Base-by-base conservation (phyloP, 192 early-diverging fungal species). In the Powellomyces hirtus region DNA sequence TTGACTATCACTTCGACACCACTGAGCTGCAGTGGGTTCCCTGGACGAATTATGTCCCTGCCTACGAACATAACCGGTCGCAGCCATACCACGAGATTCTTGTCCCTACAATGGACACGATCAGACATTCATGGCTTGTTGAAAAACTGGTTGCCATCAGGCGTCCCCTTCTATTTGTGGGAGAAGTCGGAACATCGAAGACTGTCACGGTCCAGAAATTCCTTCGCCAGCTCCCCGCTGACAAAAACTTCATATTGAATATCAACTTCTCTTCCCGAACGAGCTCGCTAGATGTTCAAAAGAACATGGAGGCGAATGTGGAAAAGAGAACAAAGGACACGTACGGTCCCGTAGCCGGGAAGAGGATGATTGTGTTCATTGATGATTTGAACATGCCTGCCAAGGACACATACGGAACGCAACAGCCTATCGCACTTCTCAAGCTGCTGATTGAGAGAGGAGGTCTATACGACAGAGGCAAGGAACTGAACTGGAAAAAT, bases 251-350 rank as follows among this genome's bases (percentile, higher is more conserved):
- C 31, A 51, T 86, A 1, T 64, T 86, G 20, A 86, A 86, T 55
- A 78, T 84, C 60, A 86, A 84, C 59, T 86, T 86, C 60, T 86
- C 84, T 0, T 81, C 79, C 22, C 46, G 84, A 26, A 86, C 84
- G 1, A 86, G 68, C 13, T 86, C 84, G 3, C 60, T 86, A 24
- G 82, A 86, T 73, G 80, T 86, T 31, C 84, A 86, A 62, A 64
- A 78, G 61, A 86, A 86, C 55, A 36, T 86, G 70, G 84, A 86
- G 66, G 84, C 74, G 1, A 86, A 86, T 52, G 79, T 86, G 1
- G 84, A 86, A 59, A 86, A 86, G 52, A 62, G 84, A 24, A 86
- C 84, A 18, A 86, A 86, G 59, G 84, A 86, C 55, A 86, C 84
- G 27, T 86, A 86, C 56, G 84, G 84, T 7, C 84, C 84, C 0